Percentiles rank a stretch among this genome's conserved stretches.
Evolutionary conservation across 352 stramenopile species (phyloP).

Genomic region (Globisporangium cystogenes): DNA sequence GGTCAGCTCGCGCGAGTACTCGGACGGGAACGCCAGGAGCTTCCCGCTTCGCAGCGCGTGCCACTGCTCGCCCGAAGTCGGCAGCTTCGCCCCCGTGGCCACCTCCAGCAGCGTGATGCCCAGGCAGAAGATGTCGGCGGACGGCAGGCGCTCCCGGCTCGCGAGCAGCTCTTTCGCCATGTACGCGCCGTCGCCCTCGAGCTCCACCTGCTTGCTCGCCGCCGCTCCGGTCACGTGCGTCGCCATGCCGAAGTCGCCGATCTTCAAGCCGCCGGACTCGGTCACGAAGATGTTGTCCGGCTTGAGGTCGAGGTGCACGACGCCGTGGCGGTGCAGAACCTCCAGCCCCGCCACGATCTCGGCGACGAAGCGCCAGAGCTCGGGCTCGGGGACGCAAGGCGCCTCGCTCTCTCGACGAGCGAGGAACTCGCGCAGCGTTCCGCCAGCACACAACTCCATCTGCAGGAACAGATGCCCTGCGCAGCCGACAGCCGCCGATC

Average conservation of each 20-base stretch:
- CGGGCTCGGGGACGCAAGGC: slow-evolving; percentile 32
- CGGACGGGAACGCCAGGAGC: slow-evolving; percentile 31
- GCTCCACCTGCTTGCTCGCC: slow-evolving; percentile 35
- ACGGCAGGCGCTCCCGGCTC: slow-evolving; percentile 47
- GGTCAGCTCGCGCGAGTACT: slow-evolving; percentile 42
- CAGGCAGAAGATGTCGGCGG: slow-evolving; percentile 95
- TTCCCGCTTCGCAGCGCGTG: slow-evolving; percentile 52
- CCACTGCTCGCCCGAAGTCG: slow-evolving; percentile 53
- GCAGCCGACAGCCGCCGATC: slow-evolving; percentile 3
- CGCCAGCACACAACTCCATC: slow-evolving; percentile 90
- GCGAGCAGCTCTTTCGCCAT: slow-evolving; percentile 90
- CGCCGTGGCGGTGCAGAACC: slow-evolving; percentile 83
- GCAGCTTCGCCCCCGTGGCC: slow-evolving; percentile 29
- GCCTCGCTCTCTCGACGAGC: slow-evolving; percentile 15
- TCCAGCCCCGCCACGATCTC: slow-evolving; percentile 74
- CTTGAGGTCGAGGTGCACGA: slow-evolving; percentile 97
- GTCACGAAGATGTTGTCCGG: slow-evolving; percentile 95
- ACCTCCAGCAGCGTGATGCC: slow-evolving; percentile 73
- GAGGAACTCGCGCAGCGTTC: slow-evolving; percentile 81
- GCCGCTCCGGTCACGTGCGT: slow-evolving; percentile 32
- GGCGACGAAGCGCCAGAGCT: slow-evolving; percentile 71
- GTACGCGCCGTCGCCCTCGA: slow-evolving; percentile 93
- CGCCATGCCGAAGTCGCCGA: slow-evolving; percentile 93
- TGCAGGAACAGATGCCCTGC: slow-evolving; percentile 90
- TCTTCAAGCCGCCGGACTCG: slow-evolving; percentile 55